phyloP scores from a whole-genome alignment of 208 protist species.

The Leishmania aethiopica region DNA sequence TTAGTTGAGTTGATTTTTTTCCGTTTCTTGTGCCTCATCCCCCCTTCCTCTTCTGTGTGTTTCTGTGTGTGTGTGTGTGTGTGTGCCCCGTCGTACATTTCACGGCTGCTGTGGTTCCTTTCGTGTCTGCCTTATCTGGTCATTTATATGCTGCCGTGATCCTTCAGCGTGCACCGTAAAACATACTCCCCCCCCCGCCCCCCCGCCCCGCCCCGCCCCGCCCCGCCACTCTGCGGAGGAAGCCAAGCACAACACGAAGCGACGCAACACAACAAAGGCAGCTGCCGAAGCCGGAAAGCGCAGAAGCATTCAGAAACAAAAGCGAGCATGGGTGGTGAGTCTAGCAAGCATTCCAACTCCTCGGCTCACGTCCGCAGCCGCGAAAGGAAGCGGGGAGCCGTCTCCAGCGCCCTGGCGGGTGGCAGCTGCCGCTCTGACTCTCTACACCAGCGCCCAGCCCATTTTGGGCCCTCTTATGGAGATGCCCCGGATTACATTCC shows the following conservation, averaged over 20 bases:
- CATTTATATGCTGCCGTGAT: no score
- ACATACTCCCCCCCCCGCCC: not conserved
- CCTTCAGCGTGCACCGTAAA: no score
- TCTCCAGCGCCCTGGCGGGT: conserved; percentile 23
- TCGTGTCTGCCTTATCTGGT: no score
- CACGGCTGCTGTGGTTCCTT: no score
- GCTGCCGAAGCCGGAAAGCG: not conserved
- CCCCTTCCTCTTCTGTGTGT: not conserved
- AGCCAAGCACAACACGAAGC: no score
- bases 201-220: no score
- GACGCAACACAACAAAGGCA: not conserved
- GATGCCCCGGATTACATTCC: conserved; percentile 14
- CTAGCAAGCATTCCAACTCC: conserved; percentile 19
- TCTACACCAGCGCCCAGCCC: not conserved
- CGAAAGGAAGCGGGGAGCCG: conserved; percentile 26
- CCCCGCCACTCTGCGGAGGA: not conserved
- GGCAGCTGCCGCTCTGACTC: conserved; percentile 10
- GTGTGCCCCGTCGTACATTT: no score
- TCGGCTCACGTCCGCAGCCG: conserved; percentile 4
- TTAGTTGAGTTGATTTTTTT: not conserved
- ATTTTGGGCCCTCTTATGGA: conserved; percentile 1
- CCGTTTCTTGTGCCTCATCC: not conserved
- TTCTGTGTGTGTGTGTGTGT: no score
- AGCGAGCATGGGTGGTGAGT: conserved; percentile 23
- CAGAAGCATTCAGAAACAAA: not conserved